phyloP scores from a whole-genome alignment of 805 yeast species.

The Candida coleopterorum region DNA sequence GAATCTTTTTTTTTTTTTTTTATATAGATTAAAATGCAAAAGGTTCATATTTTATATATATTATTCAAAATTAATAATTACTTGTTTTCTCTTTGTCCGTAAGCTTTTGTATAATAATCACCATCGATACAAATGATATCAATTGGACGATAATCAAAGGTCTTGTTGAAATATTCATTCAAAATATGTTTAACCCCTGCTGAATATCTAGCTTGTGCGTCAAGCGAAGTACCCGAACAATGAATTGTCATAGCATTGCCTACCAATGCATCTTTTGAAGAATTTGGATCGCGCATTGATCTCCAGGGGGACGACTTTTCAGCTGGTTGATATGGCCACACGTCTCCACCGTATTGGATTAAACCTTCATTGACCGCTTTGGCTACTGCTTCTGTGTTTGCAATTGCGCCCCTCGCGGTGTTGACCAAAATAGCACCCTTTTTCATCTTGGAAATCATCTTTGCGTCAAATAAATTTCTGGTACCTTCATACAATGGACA shows the following conservation, averaged over 20 bases:
- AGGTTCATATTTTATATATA: too few species aligned
- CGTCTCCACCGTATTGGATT: slow-evolving; percentile 78
- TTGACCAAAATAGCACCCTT: slow-evolving; percentile 70
- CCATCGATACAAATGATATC: slow-evolving; percentile 71
- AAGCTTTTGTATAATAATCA: slow-evolving; percentile 67
- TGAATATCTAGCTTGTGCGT: slow-evolving; percentile 74
- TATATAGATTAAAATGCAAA: too few species aligned
- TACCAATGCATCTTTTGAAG: slow-evolving; percentile 29
- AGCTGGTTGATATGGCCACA: slow-evolving; percentile 83
- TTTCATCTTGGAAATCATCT: slow-evolving; percentile 63
- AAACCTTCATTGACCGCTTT: slow-evolving; percentile 68
- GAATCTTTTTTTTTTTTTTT: too few species aligned
- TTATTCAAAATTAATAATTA: too few species aligned
- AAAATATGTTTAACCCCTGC: slow-evolving; percentile 64
- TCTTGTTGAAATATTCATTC: slow-evolving; percentile 56
- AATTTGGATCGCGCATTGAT: slow-evolving; percentile 56
- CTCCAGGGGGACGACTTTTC: slow-evolving; percentile 78
- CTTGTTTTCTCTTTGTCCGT: slow-evolving; percentile 58
- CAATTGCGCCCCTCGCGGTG: slow-evolving; percentile 81
- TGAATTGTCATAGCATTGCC: slow-evolving; percentile 89
- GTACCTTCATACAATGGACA: slow-evolving; percentile 73
- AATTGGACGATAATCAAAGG: slow-evolving; percentile 67
- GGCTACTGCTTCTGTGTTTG: slow-evolving; percentile 69
- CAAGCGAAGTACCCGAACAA: slow-evolving; percentile 73
- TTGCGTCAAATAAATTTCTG: slow-evolving; percentile 61